These are phyloP conservation scores for Misopates orontium DNA, from an alignment of 257 asterid species.

Conservation along the genomic window DNA sequence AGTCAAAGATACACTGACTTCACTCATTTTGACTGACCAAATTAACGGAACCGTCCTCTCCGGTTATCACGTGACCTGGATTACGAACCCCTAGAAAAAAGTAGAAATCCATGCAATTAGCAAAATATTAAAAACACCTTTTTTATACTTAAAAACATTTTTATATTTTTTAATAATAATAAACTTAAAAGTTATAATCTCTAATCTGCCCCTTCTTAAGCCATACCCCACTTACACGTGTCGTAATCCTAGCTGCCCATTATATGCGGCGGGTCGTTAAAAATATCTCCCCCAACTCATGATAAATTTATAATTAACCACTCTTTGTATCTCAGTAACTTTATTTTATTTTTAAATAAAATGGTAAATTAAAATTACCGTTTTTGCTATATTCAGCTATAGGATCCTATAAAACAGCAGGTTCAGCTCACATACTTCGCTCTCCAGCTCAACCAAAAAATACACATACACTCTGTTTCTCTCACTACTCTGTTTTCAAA, in stretches of 20 bases:
- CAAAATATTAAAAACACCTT: no score
- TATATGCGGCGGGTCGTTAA: constrained; percentile 71
- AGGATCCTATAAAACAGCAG: constrained; percentile 59
- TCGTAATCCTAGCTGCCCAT: constrained; percentile 33
- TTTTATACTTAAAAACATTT: no score
- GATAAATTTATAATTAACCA: no score
- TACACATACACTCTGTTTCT: constrained; percentile 19
- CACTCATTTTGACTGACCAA: constrained; percentile 48
- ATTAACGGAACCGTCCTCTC: constrained; percentile 53
- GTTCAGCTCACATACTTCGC: constrained; percentile 37
- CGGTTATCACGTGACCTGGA: constrained; percentile 46
- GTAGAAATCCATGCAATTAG: neutral
- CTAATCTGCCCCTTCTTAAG: no score
- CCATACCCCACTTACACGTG: constrained; percentile 35
- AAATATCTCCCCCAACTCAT: constrained; percentile 32
- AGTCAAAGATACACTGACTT: constrained; percentile 51
- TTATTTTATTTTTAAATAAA: no score
- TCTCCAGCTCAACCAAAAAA: constrained; percentile 39
- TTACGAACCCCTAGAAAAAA: constrained; percentile 27
- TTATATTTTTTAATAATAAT: no score
- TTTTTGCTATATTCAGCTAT: constrained; percentile 18
- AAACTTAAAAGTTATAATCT: no score
- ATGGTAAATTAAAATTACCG: constrained; percentile 1
- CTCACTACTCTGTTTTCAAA: neutral
- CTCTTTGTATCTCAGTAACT: no score